Evolutionary conservation across 2,329 filamentous ascomycete genomes (phyloP), one percentile per base, ranked within the genome.

Genomic region (Cryoendolithus antarcticus): DNA sequence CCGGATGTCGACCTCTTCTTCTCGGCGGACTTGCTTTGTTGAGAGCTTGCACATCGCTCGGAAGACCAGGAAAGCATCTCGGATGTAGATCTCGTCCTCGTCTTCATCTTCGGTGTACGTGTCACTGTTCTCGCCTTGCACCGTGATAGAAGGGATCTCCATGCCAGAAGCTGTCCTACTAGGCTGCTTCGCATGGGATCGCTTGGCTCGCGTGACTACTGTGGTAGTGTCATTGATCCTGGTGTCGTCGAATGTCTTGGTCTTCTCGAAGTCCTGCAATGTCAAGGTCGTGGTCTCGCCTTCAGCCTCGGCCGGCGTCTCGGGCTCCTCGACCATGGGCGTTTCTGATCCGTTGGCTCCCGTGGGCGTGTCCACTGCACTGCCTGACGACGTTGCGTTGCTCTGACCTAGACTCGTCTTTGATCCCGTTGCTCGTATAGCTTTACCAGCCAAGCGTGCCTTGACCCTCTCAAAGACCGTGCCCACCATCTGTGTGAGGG

Each of bases 381-480:
- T 52, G 12, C 54, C 50, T 2, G 37, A 37, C 9, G 52, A 52
- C 5, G 36, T 39, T 10, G 42, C 27, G 10, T 46, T 61, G 34
- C 64, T 62, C 6, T 42, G 35, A 19, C 44, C 45, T 9, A 58
- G 56, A 47, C 56, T 69, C 37, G 54, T 66, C 50, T 58, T 66
- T 43, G 63, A 65, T 9, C 57, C 65, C 49, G 72, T 76, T 40
- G 82, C 53, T 12, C 86, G 75, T 29, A 82, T 71, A 56, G 95
- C 88, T 61, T 94, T 95, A 67, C 86, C 77, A 42, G 88, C 80
- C 45, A 98, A 66, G 38, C 91, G 74, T 1, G 75, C 75, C 65
- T 91, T 93, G 47, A 98, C 89, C 45, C 91, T 72, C 62, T 98
- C 91, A 54, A 98, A 98, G 3, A 98, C 91, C 1, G 89, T 96